Percentiles rank a stretch among this genome's conserved stretches.
Conservation (phyloP, 257 asterid species). For the Solanum arcanum region DNA sequence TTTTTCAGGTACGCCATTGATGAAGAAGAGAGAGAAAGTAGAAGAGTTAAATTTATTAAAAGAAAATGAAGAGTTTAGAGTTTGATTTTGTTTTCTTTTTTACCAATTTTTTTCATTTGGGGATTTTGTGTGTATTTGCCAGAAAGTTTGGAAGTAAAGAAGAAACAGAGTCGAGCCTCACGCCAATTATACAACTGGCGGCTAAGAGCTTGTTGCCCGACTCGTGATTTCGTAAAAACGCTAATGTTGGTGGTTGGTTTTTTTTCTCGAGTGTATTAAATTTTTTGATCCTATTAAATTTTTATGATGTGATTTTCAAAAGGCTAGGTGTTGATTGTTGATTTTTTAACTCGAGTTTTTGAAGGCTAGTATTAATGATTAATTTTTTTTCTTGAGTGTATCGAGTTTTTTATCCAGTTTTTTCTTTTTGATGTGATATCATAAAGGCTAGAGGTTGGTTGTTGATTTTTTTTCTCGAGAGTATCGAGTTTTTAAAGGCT, state of each 20-base stretch:
- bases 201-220: neutral
- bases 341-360: too few relatives aligned
- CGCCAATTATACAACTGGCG: neutral
- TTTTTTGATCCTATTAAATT: too few relatives aligned
- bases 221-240: neutral
- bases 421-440: neutral
- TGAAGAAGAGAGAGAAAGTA: constrained; percentile 11
- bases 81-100: neutral
- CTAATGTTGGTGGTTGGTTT: neutral
- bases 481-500: too few relatives aligned
- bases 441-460: too few relatives aligned
- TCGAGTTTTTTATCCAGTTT: too few relatives aligned
- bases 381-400: neutral
- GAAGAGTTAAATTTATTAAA: neutral
- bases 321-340: neutral
- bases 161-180: neutral
- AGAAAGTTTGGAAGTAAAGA: neutral
- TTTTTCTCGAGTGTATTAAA: neutral
- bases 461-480: neutral
- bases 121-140: neutral
- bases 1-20: constrained; percentile 35
- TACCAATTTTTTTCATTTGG: neutral
- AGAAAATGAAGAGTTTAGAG: constrained; percentile 2
- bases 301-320: neutral
- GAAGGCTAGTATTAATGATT: neutral